Evolutionary conservation across 2,329 filamentous ascomycete genomes (phyloP), one percentile per base, ranked within the genome.

Genomic region (Cytospora piceae): DNA sequence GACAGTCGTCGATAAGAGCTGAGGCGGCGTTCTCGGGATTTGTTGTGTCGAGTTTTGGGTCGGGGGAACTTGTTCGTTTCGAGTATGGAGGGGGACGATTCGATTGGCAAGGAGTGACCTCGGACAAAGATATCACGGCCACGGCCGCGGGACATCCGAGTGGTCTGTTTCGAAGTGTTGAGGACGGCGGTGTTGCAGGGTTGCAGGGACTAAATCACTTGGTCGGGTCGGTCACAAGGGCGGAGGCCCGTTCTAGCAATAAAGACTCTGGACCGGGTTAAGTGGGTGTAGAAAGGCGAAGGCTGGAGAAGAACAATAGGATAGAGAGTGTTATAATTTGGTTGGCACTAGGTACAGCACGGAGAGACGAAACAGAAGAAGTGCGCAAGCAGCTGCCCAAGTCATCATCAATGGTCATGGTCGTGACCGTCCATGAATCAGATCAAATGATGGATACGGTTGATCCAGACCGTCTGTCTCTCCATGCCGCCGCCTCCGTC

Each of bases 41-140:
- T 15, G 54, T 42, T 52, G 57, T 53, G 29, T 54, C 49, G 15
- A 42, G 46, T 11, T 57, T 9, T 15, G 31, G 20, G 55, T 52
- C 49, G 57, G 24, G 49, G 37, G 34, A 53, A 22, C 11, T 51
- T 49, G 61, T 54, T 61, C 55, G 62, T 42, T 15, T 58, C 29
- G 34, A 64, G 62, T 37, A 39, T 39, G 51, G 34, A 54, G 56
- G 55, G 46, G 56, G 57, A 27, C 42, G 53, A 37, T 37, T 39
- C 53, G 61, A 54, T 27, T 51, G 24, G 61, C 42, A 52, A 56
- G 58, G 61, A 52, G 58, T 66, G 61, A 64, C 61, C 65, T 66
- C 65, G 64, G 61, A 55, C 24, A 37, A 34, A 52, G 9, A 56
- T 54, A 52, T 63, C 39, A 63, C 60, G 61, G 53, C 57, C 24